These are phyloP conservation scores for Puccinia novopanici DNA, from an alignment of 1,284 basidiomycete species.

Conservation along the genomic window DNA sequence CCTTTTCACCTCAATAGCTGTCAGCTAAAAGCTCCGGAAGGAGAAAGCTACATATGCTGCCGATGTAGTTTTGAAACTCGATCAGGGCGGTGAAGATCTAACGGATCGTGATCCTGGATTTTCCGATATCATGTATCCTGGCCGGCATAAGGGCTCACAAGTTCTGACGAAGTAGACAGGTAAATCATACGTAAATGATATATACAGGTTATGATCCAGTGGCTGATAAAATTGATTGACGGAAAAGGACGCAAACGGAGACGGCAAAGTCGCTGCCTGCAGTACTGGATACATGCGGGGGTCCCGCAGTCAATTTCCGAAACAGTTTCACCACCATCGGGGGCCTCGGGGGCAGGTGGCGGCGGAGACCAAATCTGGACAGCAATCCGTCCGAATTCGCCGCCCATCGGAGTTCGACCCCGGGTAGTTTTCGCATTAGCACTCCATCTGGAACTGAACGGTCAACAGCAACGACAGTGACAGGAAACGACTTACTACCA, in stretches of 20 bases:
- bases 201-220: neutral
- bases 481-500: neutral
- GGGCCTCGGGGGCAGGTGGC: neutral
- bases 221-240: neutral
- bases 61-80: no score
- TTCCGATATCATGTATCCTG: no score
- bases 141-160: no score
- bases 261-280: neutral
- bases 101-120: no score
- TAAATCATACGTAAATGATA: no score
- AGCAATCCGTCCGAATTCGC: neutral
- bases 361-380: neutral
- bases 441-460: neutral
- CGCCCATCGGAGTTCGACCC: neutral
- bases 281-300: neutral
- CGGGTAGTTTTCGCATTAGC: neutral
- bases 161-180: no score
- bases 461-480: neutral
- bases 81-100: no score
- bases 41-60: no score
- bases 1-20: no score
- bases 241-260: no score
- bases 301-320: neutral
- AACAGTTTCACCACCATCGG: neutral
- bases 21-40: no score